Evolutionary conservation across 306 rosid species (phyloP), one percentile per base, ranked within the genome.

Genomic region (Fragaria vesca): DNA sequence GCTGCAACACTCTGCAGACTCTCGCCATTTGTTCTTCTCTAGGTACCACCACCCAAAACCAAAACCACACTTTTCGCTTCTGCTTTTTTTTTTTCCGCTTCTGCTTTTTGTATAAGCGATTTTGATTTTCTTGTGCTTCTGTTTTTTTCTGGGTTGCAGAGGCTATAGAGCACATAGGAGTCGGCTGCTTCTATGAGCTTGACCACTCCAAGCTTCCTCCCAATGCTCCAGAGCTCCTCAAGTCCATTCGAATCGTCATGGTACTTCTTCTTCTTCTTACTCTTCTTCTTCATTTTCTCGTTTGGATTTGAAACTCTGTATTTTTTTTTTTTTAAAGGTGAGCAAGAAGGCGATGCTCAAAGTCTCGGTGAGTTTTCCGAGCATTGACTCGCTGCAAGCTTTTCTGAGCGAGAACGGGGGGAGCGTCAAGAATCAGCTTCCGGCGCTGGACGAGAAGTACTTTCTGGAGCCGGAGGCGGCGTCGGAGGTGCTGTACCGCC

Each of bases 311-410:
- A 32, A 32, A 6, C 4, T 26, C 4, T 5, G 63, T 61, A 32
- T 72, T 48, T 16, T 50, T 4, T 72, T 47, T 4, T 43, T 70
- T 50, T 28, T 34, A 2, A 26, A 32, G 66, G 93, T 90, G 45
- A 87, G 89, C 87, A 91, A 82, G 65, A 88, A 82, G 79, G 61
- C 78, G 20, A 74, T 75, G 74, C 32, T 74, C 68, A 82, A 81
- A 12, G 88, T 91, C 34, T 82, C 91, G 1, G 43, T 88, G 78
- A 86, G 97, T 84, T 90, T 89, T 74, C 97, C 98, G 17, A 92
- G 93, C 82, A 61, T 87, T 12, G 81, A 78, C 47, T 89, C 97
- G 66, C 95, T 92, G 17, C 88, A 90, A 12, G 71, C 84, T 46
- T 89, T 85, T 71, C 81, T 92, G 81, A 75, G 80, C 66, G 76